These are phyloP conservation scores for Talaromyces thailandensis DNA, from an alignment of 495 filamentous ascomycete species.

Conservation along the genomic window DNA sequence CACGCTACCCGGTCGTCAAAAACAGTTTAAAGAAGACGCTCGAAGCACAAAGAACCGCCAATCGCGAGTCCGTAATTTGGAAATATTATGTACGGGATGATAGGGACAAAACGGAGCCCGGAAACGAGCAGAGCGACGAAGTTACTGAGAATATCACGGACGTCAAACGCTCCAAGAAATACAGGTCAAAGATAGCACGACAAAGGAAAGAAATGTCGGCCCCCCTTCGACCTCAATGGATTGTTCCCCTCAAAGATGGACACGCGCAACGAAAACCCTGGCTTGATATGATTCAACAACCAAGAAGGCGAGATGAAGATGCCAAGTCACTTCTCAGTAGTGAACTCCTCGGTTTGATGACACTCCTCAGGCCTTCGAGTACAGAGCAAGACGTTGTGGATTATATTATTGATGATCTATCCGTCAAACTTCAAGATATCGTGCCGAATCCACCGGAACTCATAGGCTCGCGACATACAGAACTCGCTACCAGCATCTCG, in stretches of 20 bases:
- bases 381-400: constrained; percentile 22
- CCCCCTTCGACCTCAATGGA: constrained; percentile 11
- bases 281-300: constrained; percentile 14
- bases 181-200: background rate
- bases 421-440: constrained; percentile 10
- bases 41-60: constrained; percentile 40
- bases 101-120: background rate
- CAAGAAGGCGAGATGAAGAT: background rate
- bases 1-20: background rate
- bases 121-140: background rate
- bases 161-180: background rate
- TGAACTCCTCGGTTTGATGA: constrained; percentile 39
- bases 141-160: constrained; percentile 4
- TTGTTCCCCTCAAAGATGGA: constrained; percentile 4
- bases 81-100: constrained; percentile 13
- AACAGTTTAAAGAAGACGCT: constrained; percentile 28
- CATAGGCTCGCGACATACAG: constrained; percentile 45
- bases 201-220: background rate
- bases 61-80: constrained; percentile 36
- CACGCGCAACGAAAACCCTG: constrained; percentile 19
- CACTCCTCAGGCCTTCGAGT: constrained; percentile 28
- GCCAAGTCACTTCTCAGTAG: constrained; percentile 22
- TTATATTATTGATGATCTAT: constrained; percentile 19
- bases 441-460: constrained; percentile 24
- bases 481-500: constrained; percentile 41